Percentiles rank a stretch among this genome's conserved stretches.
Conservation (phyloP, 2,329 filamentous ascomycete genomes). For the Kalmusia sp. region DNA sequence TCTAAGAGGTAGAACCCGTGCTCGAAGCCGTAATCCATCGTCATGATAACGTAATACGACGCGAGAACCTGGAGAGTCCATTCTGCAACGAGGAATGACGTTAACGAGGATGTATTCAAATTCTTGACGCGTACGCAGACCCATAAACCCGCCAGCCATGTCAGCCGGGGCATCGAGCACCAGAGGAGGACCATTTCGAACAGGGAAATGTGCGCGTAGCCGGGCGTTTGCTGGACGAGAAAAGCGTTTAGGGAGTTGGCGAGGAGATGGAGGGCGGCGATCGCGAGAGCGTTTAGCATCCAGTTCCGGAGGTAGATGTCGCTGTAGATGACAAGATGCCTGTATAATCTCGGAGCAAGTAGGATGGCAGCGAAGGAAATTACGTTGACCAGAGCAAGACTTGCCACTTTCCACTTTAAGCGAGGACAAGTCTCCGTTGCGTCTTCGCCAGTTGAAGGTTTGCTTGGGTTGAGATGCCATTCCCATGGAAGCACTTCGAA, state of each 20-base stretch:
- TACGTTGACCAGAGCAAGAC: background rate
- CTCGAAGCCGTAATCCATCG: conserved; percentile 33
- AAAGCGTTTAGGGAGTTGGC: conserved; percentile 28
- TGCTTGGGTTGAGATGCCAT: conserved; percentile 32
- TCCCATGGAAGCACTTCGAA: conserved; percentile 42
- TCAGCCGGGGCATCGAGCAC: conserved; percentile 39
- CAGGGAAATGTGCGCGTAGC: conserved; percentile 29
- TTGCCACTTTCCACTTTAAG: background rate
- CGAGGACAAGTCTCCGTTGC: background rate
- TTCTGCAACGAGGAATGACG: conserved; percentile 34
- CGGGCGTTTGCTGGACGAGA: conserved; percentile 27
- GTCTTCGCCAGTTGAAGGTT: conserved; percentile 3
- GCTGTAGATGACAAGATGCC: too few species aligned
- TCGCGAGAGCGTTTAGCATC: conserved; percentile 24
- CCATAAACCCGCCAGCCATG: conserved; percentile 32
- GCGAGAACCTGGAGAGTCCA: conserved; percentile 32
- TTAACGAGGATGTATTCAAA: conserved; percentile 15
- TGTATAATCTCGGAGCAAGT: conserved; percentile 13
- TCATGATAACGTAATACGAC: conserved; percentile 29
- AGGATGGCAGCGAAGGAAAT: conserved; percentile 18
- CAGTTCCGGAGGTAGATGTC: conserved; percentile 16
- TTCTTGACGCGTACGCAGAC: conserved; percentile 16
- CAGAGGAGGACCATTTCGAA: conserved; percentile 37
- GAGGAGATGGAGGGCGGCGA: conserved; percentile 29
- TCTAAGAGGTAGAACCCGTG: conserved; percentile 35